phyloP scores from a whole-genome alignment of 2,329 filamentous ascomycete genomes.

The Helotiales sp. region DNA sequence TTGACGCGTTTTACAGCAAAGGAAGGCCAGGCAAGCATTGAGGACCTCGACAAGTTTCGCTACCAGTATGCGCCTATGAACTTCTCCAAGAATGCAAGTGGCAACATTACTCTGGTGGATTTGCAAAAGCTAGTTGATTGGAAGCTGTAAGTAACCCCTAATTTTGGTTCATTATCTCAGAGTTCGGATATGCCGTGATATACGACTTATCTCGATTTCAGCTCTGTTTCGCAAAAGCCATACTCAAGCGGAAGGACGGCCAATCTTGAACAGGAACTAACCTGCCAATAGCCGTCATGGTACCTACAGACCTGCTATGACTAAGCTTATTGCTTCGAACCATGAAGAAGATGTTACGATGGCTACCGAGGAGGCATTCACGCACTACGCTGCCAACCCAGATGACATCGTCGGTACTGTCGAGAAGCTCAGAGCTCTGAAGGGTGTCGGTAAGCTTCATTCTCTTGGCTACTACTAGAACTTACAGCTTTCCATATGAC shows the following conservation, averaged over 20 bases:
- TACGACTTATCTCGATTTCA: conserved; percentile 9
- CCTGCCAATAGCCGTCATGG: conserved; percentile 48
- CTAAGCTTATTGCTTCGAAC: conserved; percentile 59
- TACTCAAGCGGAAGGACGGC: not conserved
- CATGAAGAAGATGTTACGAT: conserved; percentile 44
- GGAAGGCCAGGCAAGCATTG: conserved; percentile 38
- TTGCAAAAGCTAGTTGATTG: conserved; percentile 64
- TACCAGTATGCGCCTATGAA: conserved; percentile 51
- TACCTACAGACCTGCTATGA: conserved; percentile 60
- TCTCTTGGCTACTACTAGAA: too few species aligned
- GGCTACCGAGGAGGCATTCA: conserved; percentile 54
- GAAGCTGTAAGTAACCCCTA: conserved; percentile 60
- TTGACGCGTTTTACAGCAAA: conserved; percentile 28
- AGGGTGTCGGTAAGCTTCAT: too few species aligned
- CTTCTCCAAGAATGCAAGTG: conserved; percentile 41
- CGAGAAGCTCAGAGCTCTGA: conserved; percentile 52
- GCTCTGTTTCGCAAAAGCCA: not conserved
- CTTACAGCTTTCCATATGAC: too few species aligned
- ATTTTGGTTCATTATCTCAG: conserved; percentile 3
- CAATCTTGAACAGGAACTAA: conserved; percentile 9
- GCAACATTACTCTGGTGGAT: conserved; percentile 54
- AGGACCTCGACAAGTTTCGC: conserved; percentile 60
- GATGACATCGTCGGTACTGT: conserved; percentile 45
- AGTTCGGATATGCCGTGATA: conserved; percentile 9
- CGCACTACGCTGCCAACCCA: conserved; percentile 41